Percentiles rank a stretch among this genome's conserved stretches.
Conservation (phyloP, 805 yeast genomes). For the Saccharomycopsis oosterbeekiorum region DNA sequence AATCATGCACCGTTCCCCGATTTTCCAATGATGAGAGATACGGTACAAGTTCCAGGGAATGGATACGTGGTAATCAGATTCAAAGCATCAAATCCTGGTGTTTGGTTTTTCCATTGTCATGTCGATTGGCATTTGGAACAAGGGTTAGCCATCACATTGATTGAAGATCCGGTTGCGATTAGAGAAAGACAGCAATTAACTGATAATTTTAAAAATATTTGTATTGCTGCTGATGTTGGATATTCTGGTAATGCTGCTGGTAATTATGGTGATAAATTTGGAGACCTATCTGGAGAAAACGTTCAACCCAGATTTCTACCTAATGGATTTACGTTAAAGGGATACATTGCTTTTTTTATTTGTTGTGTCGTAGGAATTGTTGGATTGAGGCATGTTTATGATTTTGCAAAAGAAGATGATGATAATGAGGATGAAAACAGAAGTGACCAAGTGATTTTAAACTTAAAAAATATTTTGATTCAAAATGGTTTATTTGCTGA, state of each 20-base stretch:
- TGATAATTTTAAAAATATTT: slow-evolving; percentile 39
- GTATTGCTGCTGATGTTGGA: slow-evolving; percentile 38
- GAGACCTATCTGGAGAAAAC: slow-evolving; percentile 50
- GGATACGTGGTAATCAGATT: slow-evolving; percentile 65
- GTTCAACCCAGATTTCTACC: slow-evolving; percentile 57
- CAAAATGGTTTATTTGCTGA: slow-evolving; percentile 20
- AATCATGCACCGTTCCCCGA: slow-evolving; percentile 39
- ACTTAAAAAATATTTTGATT: slow-evolving; percentile 29
- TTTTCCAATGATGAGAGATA: slow-evolving; percentile 60
- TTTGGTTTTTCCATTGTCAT: slow-evolving; percentile 93
- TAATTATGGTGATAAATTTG: slow-evolving; percentile 36
- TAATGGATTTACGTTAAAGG: slow-evolving; percentile 58
- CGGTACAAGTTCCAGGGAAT: slow-evolving; percentile 55
- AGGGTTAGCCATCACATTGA: slow-evolving; percentile 62
- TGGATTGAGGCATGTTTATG: slow-evolving; percentile 51
- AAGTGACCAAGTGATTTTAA: slow-evolving; percentile 31
- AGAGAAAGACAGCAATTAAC: slow-evolving; percentile 35
- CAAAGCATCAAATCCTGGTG: slow-evolving; percentile 81
- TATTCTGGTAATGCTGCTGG: slow-evolving; percentile 70
- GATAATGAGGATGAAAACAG: slow-evolving; percentile 44
- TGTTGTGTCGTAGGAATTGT: slow-evolving; percentile 48
- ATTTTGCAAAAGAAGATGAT: slow-evolving; percentile 66
- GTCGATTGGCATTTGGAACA: slow-evolving; percentile 79
- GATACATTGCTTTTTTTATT: slow-evolving; percentile 50
- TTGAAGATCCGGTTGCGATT: slow-evolving; percentile 58